These are phyloP conservation scores for Jacaranda mimosifolia DNA, from an alignment of 257 asterid genomes.

Conservation along the genomic window DNA sequence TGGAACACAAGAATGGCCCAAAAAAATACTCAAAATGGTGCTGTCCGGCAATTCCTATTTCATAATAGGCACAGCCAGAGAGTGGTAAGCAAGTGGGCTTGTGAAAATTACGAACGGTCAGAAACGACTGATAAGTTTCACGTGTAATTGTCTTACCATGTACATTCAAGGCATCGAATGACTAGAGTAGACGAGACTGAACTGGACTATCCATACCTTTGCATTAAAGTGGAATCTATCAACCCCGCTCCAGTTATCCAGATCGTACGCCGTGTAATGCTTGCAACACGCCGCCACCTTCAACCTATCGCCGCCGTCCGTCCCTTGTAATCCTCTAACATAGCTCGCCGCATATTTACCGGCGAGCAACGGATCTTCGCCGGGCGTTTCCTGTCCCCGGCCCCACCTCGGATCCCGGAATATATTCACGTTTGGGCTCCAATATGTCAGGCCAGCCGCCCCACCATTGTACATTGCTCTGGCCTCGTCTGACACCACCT, in stretches of 20 bases:
- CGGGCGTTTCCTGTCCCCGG: slow-evolving; percentile 93
- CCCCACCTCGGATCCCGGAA: slow-evolving; percentile 96
- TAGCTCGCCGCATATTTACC: slow-evolving; percentile 76
- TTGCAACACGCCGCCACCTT: slow-evolving; percentile 94
- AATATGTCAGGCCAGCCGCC: slow-evolving; percentile 76
- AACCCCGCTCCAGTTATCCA: slow-evolving; percentile 83
- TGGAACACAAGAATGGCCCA: too few relatives aligned
- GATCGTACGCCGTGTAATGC: slow-evolving; percentile 89
- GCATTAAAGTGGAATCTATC: slow-evolving; percentile 90
- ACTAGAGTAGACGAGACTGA: too few relatives aligned
- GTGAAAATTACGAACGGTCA: too few relatives aligned
- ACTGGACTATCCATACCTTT: slow-evolving; percentile 48
- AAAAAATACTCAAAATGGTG: too few relatives aligned
- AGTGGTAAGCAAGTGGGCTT: too few relatives aligned
- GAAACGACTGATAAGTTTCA: slow-evolving; percentile 12
- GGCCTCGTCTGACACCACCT: slow-evolving; percentile 91
- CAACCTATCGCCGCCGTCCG: slow-evolving; percentile 62
- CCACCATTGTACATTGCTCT: slow-evolving; percentile 93
- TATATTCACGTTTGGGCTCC: slow-evolving; percentile 95
- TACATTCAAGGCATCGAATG: not conserved
- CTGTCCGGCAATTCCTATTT: too few relatives aligned
- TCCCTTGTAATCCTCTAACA: slow-evolving; percentile 77
- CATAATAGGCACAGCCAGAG: too few relatives aligned
- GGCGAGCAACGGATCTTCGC: slow-evolving; percentile 83
- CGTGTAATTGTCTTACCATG: not conserved